Base-by-base conservation (phyloP, 345 rosid species). In the Eucalyptus coolabah region DNA sequence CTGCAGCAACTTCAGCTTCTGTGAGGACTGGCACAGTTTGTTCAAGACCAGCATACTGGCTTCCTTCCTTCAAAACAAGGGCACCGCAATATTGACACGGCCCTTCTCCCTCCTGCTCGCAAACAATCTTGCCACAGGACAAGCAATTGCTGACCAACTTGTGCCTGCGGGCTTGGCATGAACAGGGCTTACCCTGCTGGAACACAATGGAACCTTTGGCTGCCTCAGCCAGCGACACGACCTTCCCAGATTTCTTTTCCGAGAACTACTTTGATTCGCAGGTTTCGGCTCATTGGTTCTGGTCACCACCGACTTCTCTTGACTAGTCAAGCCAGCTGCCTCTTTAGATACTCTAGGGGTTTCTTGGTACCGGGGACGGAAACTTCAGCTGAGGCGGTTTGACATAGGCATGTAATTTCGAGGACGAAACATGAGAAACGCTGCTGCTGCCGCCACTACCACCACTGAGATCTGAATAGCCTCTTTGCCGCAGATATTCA, bases 71-170 rank as follows among this genome's bases (percentile, higher is more conserved):
- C 37, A 97, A 91, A 88, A 96, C 99, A 88, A 97, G 98, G 42
- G 98, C 96, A 89, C 99, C 97, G 7, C 98, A 98, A 87, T 96
- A 97, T 87, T 90, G 93, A 91, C 99, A 98, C 67, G 97, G 99
- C 87, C 99, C 99, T 92, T 98, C 98, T 83, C 99, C 99, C 92
- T 97, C 98, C 93, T 98, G 99, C 91, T 98, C 99, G 53, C 99
- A 98, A 80, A 97, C 98, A 77, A 98, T 96, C 93, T 97, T 98
- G 86, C 99, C 99, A 92, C 99, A 98, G 12, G 99, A 97, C 90
- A 98, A 93, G 90, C 99, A 98, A 93, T 98, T 98, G 96, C 98
- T 95, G 82, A 98, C 93, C 92, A 97, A 89, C 85, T 88, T 92
- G 91, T 98, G 99, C 87, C 89, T 93, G 67, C 97, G 98, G 69